Evolutionary conservation across 2,329 filamentous ascomycete genomes (phyloP).

Genomic region (Ambrosiella beaveri): DNA sequence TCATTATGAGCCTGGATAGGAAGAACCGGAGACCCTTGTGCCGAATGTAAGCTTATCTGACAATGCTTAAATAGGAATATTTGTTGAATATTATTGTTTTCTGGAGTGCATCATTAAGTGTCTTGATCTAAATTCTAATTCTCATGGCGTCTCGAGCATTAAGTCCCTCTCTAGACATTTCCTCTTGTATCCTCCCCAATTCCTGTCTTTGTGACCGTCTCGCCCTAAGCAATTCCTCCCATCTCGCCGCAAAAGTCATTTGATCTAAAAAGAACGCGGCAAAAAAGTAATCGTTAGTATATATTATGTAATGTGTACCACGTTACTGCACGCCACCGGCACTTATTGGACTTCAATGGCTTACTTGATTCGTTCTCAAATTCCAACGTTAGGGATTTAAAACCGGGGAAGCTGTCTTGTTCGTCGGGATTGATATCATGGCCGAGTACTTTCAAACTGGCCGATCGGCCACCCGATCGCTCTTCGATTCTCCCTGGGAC

Average conservation of each 20-base stretch:
- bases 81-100: too few species aligned
- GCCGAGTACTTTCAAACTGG: slow-evolving; percentile 1
- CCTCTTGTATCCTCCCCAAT: not conserved
- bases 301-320: not conserved
- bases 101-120: too few species aligned
- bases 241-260: not conserved
- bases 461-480: not conserved
- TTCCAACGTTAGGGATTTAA: not conserved
- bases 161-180: slow-evolving; percentile 3
- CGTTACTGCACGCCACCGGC: not conserved
- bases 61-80: too few species aligned
- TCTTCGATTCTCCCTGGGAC: slow-evolving; percentile 1
- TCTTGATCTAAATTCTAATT: not conserved
- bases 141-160: not conserved
- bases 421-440: slow-evolving; percentile 5
- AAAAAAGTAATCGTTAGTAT: not conserved
- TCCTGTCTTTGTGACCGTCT: not conserved
- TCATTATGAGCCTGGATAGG: too few species aligned
- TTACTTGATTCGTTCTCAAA: slow-evolving; percentile 6
- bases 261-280: not conserved
- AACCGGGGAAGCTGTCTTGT: not conserved
- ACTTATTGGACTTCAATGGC: not conserved
- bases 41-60: too few species aligned
- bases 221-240: not conserved
- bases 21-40: too few species aligned